A percentile compares a stretch with the other conserved stretches of the same genome.
phyloP scores from a whole-genome alignment of 805 yeast species.

The Komagataella kurtzmanii region DNA sequence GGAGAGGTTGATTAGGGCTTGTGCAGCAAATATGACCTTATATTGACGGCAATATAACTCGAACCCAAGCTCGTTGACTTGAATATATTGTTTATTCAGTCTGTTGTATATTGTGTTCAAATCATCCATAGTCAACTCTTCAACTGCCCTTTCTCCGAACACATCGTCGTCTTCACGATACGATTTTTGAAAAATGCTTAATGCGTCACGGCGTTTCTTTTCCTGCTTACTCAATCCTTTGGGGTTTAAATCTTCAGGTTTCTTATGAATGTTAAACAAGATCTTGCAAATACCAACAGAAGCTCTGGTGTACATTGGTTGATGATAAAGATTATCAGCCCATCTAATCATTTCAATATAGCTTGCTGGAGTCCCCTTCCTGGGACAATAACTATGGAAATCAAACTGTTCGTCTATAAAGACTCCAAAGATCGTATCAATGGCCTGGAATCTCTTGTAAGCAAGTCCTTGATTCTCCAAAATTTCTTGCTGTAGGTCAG shows the following conservation, averaged over 20 bases:
- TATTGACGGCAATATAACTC: slow-evolving; percentile 23
- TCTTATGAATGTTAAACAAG: slow-evolving; percentile 26
- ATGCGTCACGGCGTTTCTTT: slow-evolving; percentile 42
- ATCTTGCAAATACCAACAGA: slow-evolving; percentile 48
- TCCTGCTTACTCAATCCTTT: slow-evolving; percentile 27
- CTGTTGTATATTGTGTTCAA: slow-evolving; percentile 23
- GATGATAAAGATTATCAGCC: slow-evolving; percentile 64
- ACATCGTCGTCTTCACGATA: slow-evolving; percentile 40
- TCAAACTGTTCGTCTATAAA: slow-evolving; percentile 81
- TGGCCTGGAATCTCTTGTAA: slow-evolving; percentile 60
- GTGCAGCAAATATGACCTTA: slow-evolving; percentile 32
- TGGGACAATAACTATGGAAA: slow-evolving; percentile 84
- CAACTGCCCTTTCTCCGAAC: slow-evolving; percentile 32
- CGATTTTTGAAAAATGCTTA: slow-evolving; percentile 27
- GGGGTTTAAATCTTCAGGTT: slow-evolving; percentile 4
- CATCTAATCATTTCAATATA: slow-evolving; percentile 67
- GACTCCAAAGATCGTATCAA: slow-evolving; percentile 53
- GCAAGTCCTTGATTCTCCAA: slow-evolving; percentile 53
- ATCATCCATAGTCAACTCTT: slow-evolving; percentile 21
- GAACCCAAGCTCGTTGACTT: slow-evolving; percentile 25
- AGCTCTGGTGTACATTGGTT: slow-evolving; percentile 64
- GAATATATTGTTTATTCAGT: slow-evolving; percentile 26
- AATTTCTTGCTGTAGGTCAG: slow-evolving; percentile 24
- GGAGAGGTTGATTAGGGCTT: slow-evolving; percentile 22
- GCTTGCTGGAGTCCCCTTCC: slow-evolving; percentile 82